Base-by-base conservation (phyloP, 305 asterid genomes). In the Fraxinus platypoda region DNA sequence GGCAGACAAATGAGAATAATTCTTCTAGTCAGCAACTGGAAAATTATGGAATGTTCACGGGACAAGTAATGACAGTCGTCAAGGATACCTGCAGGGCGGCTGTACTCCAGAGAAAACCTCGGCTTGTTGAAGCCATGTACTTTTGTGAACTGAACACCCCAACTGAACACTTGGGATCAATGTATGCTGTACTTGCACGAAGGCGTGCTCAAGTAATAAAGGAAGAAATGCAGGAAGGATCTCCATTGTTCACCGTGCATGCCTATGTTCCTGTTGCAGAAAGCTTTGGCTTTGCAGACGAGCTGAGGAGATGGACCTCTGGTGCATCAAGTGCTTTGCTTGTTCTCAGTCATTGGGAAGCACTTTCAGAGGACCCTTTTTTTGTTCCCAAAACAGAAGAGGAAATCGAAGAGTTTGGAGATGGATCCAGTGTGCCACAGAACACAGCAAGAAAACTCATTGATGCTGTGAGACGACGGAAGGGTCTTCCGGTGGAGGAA, bases 211-310 rank as follows among this genome's bases (percentile, higher is more conserved):
- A 90, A 57, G 94, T 94, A 4, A 87, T 95, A 26, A 95, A 95
- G 86, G 98, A 95, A 82, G 99, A 95, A 90, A 94, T 95, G 99
- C 98, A 93, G 77, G 99, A 95, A 88, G 96, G 98, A n/a, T 95
- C 99, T 5, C 84, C 98, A 3, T 80, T 95, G 84, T 95, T 95
- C 83, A 91, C 92, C 26, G 99, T 95, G 49, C 95, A 93, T n/a
- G 97, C 98, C 0, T 95, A 95, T 76, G 93, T 95, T 38, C 99
- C 98, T 21, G 97, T 95, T 77, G 87, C 97, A 74, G 98, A 95
- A 84, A 94, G 99, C 88, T 92, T 94, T 78, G 99, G 99, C 26
- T 95, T 95, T 80, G 91, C 95, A 2, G 99, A 95, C 72, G 99
- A 94, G 90, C 84, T 95, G 88, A 91, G 99, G 81, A 92, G 94